Evolutionary conservation across 371 early-diverging fungal species (phyloP).

Genomic region (Entomophthora muscae): DNA sequence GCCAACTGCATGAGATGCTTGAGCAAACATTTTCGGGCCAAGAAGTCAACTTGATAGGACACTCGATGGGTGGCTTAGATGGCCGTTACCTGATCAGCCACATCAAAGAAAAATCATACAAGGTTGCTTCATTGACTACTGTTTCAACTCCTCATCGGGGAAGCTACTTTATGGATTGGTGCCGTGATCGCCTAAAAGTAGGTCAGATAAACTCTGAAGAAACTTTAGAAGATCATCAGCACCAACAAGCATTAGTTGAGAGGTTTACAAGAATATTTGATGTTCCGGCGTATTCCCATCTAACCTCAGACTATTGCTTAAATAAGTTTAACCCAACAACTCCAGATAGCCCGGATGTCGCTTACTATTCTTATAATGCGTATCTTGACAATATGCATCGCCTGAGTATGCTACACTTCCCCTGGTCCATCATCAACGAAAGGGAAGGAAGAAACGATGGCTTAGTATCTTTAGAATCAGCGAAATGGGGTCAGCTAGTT

Average conservation of each 20-base stretch:
- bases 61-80: constrained; percentile 67
- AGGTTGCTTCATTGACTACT: constrained; percentile 59
- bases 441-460: constrained; percentile 87
- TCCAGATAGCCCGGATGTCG: constrained; percentile 49
- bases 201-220: background rate
- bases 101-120: constrained; percentile 37
- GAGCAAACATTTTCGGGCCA: background rate
- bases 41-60: constrained; percentile 16
- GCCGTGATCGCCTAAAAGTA: constrained; percentile 52
- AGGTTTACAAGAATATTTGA: constrained; percentile 38
- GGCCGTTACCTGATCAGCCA: constrained; percentile 68
- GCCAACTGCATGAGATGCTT: constrained; percentile 31
- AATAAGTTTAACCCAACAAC: constrained; percentile 72
- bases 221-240: background rate
- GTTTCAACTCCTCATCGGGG: constrained; percentile 87
- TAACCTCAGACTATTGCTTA: constrained; percentile 68
- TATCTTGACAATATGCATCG: constrained; percentile 23
- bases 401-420: constrained; percentile 13
- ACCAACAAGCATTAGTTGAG: constrained; percentile 8
- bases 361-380: constrained; percentile 68
- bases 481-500: constrained; percentile 72
- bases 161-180: constrained; percentile 80
- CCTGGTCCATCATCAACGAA: constrained; percentile 31
- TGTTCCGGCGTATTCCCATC: constrained; percentile 71
- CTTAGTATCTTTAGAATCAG: constrained; percentile 57